phyloP scores from a whole-genome alignment of 106 monocot genomes.

The Amphibolis antarctica region DNA sequence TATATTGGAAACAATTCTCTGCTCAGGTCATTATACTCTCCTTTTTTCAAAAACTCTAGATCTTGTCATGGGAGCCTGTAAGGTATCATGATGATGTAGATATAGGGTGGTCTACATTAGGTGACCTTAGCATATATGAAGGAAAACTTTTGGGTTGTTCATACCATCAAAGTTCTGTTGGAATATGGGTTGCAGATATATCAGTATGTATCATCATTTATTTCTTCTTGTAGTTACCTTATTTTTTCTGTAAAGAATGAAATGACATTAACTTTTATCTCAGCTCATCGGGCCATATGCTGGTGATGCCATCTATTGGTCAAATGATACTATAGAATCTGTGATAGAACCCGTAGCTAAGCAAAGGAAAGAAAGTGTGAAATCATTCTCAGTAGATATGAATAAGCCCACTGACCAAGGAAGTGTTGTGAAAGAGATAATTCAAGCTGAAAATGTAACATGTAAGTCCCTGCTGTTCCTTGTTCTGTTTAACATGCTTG shows the following conservation, averaged over 20 bases:
- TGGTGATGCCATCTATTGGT: slow-evolving; percentile 22
- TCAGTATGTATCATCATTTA: slow-evolving; percentile 29
- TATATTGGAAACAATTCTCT: neutral
- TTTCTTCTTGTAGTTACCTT: slow-evolving; percentile 7
- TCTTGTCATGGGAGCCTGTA: slow-evolving; percentile 28
- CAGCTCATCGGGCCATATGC: slow-evolving; percentile 90
- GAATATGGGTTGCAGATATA: slow-evolving; percentile 76
- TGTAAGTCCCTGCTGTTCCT: slow-evolving; percentile 23
- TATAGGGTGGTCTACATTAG: slow-evolving; percentile 68
- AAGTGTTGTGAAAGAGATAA: slow-evolving; percentile 29
- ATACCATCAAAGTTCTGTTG: slow-evolving; percentile 52
- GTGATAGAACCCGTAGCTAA: slow-evolving; percentile 12
- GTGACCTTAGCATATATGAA: slow-evolving; percentile 75
- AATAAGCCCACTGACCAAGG: slow-evolving; percentile 19
- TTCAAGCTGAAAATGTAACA: slow-evolving; percentile 7
- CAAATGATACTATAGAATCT: slow-evolving; percentile 25
- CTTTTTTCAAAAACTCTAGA: neutral
- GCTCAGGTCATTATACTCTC: neutral
- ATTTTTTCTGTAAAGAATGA: neutral
- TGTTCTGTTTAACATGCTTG: neutral
- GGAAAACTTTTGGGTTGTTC: slow-evolving; percentile 88
- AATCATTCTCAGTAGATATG: slow-evolving; percentile 10
- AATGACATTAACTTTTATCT: slow-evolving; percentile 9
- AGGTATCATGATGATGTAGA: slow-evolving; percentile 81
- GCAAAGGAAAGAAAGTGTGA: slow-evolving; percentile 12